Evolutionary conservation across 352 stramenopile genomes (phyloP), one percentile per base, ranked within the genome.

Genomic region (Globisporangium spiculum): DNA sequence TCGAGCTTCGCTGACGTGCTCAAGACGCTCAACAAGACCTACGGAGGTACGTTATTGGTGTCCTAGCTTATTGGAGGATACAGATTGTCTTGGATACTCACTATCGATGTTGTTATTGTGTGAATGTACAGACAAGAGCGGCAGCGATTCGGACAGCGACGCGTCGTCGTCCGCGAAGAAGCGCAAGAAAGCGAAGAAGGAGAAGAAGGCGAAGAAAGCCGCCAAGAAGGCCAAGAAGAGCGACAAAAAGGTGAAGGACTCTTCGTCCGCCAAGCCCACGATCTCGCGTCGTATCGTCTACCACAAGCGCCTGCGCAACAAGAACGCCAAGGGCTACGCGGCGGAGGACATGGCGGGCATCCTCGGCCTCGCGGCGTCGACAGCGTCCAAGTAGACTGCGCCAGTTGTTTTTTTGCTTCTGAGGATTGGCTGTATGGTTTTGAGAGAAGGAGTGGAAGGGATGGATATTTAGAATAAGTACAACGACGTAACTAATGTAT

Each of bases 311-410:
- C 77, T 93, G 58, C 78, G 75, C 65, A 94, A 94, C 84, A 97
- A 97, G 78, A 90, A 96, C 71, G 89, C 88, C 65, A 91, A 89
- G 68, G 79, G 71, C 34, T 97, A 96, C 76, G 81, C 80, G n/a
- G 80, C 86, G 3, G 75, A 67, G 24, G 90, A 96, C 63, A 94
- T 97, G 84, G 81, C 88, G 32, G 90, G 88, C 46, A 96, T 97
- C 59, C 67, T 97, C 46, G 90, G 90, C 14, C 81, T 92, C 41
- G 84, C 87, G 0, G 86, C 86, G 30, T 85, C 76, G 3, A 75
- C 24, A 1, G 52, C 38, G 34, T 48, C 38, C 27, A 48, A 56
- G 34, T 48, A 44, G 36, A 54, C 20, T 52, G 27, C 26, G 9
- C 10, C 32, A 7, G 30, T 32, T 48, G 54, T 18, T n/a, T 22